phyloP scores from a whole-genome alignment of 768 basidiomycete species.

The Mycena amicta region DNA sequence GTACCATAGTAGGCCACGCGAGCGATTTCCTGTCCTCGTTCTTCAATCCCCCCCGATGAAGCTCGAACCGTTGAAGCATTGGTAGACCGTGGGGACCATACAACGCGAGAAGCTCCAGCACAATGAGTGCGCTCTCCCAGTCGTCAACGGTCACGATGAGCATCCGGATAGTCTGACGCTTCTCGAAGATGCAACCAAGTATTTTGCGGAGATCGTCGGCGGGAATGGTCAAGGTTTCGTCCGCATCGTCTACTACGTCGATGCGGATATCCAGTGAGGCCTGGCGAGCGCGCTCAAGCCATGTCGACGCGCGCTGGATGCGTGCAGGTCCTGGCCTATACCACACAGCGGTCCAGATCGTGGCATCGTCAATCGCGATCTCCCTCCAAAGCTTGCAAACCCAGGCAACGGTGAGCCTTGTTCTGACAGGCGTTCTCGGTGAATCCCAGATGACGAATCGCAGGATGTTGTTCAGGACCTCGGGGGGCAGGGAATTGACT shows the following conservation, averaged over 20 bases:
- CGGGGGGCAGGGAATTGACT: constrained; percentile 62
- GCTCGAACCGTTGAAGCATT: constrained; percentile 62
- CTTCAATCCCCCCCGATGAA: constrained; percentile 55
- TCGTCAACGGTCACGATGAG: constrained; percentile 59
- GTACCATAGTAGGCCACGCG: constrained; percentile 30
- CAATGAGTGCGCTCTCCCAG: constrained; percentile 54
- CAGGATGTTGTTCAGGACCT: constrained; percentile 68
- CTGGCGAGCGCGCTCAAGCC: constrained; percentile 58
- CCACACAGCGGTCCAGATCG: constrained; percentile 68
- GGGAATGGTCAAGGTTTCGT: background rate
- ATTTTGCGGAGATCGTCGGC: constrained; percentile 43
- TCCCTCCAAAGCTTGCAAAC: constrained; percentile 60
- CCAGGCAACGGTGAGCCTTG: constrained; percentile 57
- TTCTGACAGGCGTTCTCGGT: constrained; percentile 31
- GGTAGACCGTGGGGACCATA: constrained; percentile 39
- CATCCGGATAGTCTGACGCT: constrained; percentile 42
- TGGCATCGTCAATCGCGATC: constrained; percentile 48
- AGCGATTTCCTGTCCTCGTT: constrained; percentile 18
- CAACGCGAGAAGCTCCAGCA: constrained; percentile 51
- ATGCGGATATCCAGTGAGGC: constrained; percentile 64
- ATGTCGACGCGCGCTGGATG: constrained; percentile 51
- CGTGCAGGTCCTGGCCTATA: constrained; percentile 55
- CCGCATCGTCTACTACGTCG: constrained; percentile 34
- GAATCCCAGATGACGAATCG: constrained; percentile 58
- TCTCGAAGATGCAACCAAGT: constrained; percentile 52